Conservation (phyloP, 2,329 filamentous ascomycete species). For the Fusarium devonianum region DNA sequence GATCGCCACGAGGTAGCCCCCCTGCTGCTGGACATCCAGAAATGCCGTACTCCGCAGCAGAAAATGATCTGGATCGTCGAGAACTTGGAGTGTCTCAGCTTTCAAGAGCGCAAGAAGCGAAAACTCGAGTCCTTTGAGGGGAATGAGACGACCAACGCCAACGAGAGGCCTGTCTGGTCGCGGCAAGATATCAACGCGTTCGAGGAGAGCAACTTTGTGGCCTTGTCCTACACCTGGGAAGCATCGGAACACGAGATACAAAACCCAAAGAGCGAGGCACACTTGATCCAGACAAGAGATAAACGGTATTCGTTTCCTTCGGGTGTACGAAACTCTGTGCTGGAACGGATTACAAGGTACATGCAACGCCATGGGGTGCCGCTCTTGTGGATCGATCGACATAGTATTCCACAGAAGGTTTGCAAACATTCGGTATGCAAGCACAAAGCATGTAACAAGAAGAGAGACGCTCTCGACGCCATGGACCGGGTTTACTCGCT, state of each 20-base stretch:
- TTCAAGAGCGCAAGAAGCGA: conserved; percentile 11
- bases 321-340: conserved; percentile 36
- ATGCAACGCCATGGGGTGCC: conserved; percentile 32
- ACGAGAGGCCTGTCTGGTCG: conserved; percentile 15
- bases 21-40: conserved; percentile 15
- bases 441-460: conserved; percentile 34
- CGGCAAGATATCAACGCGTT: conserved; percentile 18
- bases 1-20: background rate
- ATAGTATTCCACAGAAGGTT: conserved; percentile 39
- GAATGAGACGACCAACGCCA: background rate
- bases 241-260: conserved; percentile 19
- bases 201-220: conserved; percentile 11
- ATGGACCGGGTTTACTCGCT: conserved; percentile 46
- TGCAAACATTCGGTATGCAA: conserved; percentile 25
- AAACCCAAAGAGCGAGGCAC: background rate
- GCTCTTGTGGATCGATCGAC: conserved; percentile 43
- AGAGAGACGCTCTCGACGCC: conserved; percentile 39
- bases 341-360: conserved; percentile 36
- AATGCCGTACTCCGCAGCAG: conserved; percentile 19
- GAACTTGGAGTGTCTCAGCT: conserved; percentile 29
- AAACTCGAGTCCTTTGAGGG: background rate
- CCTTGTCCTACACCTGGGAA: conserved; percentile 30
- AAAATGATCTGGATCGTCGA: conserved; percentile 34
- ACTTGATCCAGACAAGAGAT: conserved; percentile 18
- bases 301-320: conserved; percentile 12